phyloP scores from a whole-genome alignment of 1,284 basidiomycete genomes.

The Xerocomus minutiporus region DNA sequence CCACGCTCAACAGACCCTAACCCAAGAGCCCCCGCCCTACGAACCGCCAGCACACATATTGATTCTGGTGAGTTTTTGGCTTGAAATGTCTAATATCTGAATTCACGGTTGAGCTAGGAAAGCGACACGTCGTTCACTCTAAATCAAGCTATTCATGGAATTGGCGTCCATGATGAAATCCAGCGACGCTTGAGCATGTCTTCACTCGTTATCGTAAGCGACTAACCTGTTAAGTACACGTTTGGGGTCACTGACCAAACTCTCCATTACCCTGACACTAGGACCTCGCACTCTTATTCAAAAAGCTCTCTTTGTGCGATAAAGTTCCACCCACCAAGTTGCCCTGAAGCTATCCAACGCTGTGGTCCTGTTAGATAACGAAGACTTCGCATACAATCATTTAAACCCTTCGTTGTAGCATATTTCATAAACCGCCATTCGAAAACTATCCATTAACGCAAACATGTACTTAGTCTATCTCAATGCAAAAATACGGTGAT shows the following conservation, averaged over 20 bases:
- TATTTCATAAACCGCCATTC: background rate
- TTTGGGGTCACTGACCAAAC: conserved; percentile 1
- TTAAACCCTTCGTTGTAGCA: background rate
- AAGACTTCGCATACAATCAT: background rate
- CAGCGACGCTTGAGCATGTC: conserved; percentile 20
- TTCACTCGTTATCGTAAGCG: conserved; percentile 25
- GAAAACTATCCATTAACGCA: background rate
- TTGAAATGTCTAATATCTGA: background rate
- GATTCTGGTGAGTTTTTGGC: no score
- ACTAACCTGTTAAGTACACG: background rate
- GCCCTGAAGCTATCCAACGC: background rate
- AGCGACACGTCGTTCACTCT: conserved; percentile 1
- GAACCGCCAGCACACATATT: no score
- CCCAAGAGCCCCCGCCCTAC: no score
- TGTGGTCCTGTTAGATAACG: background rate
- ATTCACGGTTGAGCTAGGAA: conserved; percentile 12
- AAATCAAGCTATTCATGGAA: conserved; percentile 11
- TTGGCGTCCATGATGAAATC: background rate
- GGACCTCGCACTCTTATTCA: conserved; percentile 24
- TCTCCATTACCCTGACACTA: conserved; percentile 3
- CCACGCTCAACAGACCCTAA: no score
- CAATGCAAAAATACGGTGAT: conserved; percentile 57
- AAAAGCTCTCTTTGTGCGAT: background rate
- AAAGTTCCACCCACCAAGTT: background rate
- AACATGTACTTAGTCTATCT: conserved; percentile 10